Base-by-base conservation (phyloP, 345 rosid genomes). In the Draba incana region DNA sequence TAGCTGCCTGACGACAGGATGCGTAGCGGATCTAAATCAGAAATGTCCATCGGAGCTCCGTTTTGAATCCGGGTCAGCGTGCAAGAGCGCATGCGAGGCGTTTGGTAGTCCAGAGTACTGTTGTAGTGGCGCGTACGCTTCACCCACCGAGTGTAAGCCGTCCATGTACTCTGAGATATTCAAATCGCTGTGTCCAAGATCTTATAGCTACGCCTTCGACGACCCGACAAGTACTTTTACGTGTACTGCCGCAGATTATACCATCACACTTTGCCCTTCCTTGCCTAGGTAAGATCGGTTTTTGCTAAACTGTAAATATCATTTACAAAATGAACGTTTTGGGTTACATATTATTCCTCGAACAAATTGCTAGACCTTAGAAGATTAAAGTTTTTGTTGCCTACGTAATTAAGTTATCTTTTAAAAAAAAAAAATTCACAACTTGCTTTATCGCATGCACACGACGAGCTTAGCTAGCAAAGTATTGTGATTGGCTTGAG, bases 21-120 rank as follows among this genome's bases (percentile, higher is more conserved):
- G 96, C 55, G 78, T 72, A 11, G 59, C 66, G 38, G 92, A 89
- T 46, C 74, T 89, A 81, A 89, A 89, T 69, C 81, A 69, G n/a
- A 69, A 57, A 48, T 89, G 96, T 58, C 96, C 92, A 37, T 24
- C 72, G 0, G 96, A 84, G 75, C 77, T 89, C 5, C 80, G 81
- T 72, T 70, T 63, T 13, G 75, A 45, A 35, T 52, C 73, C 64
- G 78, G 73, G 25, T 78, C 65, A 13, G 96, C 87, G 0, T 89
- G 92, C 30, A 83, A 79, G 59, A 89, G 96, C 76, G 92, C 96
- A 2, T 89, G 96, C 31, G 96, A 83, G 42, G 96, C 90, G n/a
- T 89, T 89, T 46, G 50, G 81, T 71, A 71, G 62, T 25, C 87
- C 90, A 0, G 84, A 86, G 27, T 89, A 86, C 31, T 89, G 96